These are phyloP conservation scores for Camelina neglecta DNA, from an alignment of 345 rosid species.

Conservation along the genomic window DNA sequence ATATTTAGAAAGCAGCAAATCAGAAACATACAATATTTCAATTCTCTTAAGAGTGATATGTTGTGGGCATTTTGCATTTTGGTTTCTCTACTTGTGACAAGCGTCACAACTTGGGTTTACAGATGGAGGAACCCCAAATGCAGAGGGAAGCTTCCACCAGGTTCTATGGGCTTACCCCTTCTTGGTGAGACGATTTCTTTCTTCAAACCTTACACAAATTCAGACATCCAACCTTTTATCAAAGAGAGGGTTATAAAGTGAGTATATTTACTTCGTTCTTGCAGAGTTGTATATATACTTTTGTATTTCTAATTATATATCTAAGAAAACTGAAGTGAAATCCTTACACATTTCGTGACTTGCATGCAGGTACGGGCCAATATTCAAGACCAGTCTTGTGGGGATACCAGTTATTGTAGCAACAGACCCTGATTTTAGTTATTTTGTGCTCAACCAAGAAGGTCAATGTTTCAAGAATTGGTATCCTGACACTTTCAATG, in stretches of 20 bases:
- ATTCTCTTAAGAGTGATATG: not conserved
- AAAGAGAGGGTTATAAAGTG: constrained; percentile 68
- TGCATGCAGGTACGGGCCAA: constrained; percentile 61
- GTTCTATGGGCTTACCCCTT: constrained; percentile 71
- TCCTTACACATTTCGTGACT: constrained; percentile 19
- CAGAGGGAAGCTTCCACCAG: constrained; percentile 45
- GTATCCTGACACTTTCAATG: constrained; percentile 82
- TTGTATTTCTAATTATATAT: no score
- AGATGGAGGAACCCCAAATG: constrained; percentile 77
- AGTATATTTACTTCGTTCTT: not conserved
- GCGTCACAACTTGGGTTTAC: constrained; percentile 48
- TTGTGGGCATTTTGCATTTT: constrained; percentile 51
- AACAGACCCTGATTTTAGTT: constrained; percentile 76
- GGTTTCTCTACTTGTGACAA: constrained; percentile 46
- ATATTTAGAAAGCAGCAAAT: no score
- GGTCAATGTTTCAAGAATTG: constrained; percentile 75
- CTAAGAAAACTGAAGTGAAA: not conserved
- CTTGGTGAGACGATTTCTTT: constrained; percentile 79
- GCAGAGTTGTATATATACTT: not conserved
- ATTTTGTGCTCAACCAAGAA: constrained; percentile 79
- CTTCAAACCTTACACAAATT: constrained; percentile 60
- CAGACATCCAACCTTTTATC: constrained; percentile 62
- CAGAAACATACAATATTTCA: no score
- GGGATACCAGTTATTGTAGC: constrained; percentile 70
- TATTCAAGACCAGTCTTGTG: constrained; percentile 75